These are phyloP conservation scores for Saturnispora silvae DNA, from an alignment of 805 yeast species.

Conservation along the genomic window DNA sequence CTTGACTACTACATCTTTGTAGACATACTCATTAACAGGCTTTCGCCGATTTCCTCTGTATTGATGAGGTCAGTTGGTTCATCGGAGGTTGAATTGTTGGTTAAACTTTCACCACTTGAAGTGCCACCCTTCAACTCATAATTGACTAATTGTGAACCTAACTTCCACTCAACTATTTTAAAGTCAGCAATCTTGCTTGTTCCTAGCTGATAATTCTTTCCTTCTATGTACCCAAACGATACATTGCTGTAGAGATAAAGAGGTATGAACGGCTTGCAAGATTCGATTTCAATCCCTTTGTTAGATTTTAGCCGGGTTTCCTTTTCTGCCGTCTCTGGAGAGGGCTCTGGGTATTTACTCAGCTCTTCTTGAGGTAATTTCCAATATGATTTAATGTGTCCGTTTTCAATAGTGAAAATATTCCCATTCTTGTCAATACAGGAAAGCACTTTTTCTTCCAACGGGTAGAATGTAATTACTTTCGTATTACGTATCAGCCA, in stretches of 20 bases:
- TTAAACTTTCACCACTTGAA: too few species aligned
- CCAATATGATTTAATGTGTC: neutral
- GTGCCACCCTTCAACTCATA: too few species aligned
- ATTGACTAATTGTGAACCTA: too few species aligned
- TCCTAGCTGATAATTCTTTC: too few species aligned
- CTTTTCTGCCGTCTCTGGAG: neutral
- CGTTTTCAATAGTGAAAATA: slow-evolving; percentile 11
- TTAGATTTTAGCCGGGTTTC: neutral
- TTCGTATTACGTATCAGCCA: slow-evolving; percentile 37
- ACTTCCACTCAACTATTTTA: too few species aligned
- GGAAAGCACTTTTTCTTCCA: slow-evolving; percentile 11
- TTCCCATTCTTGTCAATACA: slow-evolving; percentile 20
- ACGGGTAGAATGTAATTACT: slow-evolving; percentile 13
- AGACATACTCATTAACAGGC: too few species aligned
- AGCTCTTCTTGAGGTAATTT: slow-evolving; percentile 15
- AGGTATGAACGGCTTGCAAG: slow-evolving; percentile 30
- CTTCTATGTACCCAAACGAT: too few species aligned
- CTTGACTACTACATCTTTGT: too few species aligned
- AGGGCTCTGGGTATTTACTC: slow-evolving; percentile 1
- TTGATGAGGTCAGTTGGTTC: too few species aligned
- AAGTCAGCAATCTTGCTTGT: too few species aligned
- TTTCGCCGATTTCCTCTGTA: too few species aligned
- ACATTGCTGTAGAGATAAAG: slow-evolving; percentile 18
- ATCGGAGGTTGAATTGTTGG: too few species aligned
- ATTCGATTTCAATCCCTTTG: slow-evolving; percentile 39